Evolutionary conservation across 441 rosid genomes (phyloP), one percentile per base, ranked within the genome.

Genomic region (Metrosideros polymorpha): DNA sequence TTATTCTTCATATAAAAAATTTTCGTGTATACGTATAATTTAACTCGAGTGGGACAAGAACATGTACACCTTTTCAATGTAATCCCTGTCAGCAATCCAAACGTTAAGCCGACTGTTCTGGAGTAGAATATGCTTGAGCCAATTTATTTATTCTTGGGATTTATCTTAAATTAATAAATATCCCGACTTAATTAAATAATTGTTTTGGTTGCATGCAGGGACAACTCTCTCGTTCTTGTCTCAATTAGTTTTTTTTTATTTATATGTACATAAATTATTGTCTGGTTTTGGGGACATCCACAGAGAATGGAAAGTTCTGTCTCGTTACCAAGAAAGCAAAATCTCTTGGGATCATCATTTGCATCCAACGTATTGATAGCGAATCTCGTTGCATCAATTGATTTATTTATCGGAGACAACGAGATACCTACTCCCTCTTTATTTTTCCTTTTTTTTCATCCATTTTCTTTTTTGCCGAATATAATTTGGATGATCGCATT

Each of bases 381-480:
- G 77, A 66, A 35, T 66, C 43, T 9, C 45, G 45, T 66, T 18
- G 45, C 14, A 35, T 71, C n/a, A 71, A 39, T 39, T 71, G n/a
- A 10, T 71, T 71, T 71, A 22, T 71, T 10, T 4, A 22, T 71
- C 0, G 49, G 17, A 66, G 47, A 66, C 79, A 35, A 35, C 27
- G 47, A 66, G 77, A 2, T 9, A 53, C n/a, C n/a, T n/a, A n/a
- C n/a, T n/a, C n/a, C n/a, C n/a, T n/a, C n/a, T n/a, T n/a, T n/a
- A n/a, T n/a, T n/a, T n/a, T n/a, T n/a, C n/a, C 0, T 3, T 4
- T 7, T 59, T 32, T 61, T 17, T 7, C 9, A n/a, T n/a, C n/a
- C n/a, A n/a, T n/a, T n/a, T 5, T 63, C 7, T 9, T 18, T 1
- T 9, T 66, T 35, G 24, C 42, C 8, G 2, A 8, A 32, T 63